Evolutionary conservation across 108 stramenopile genomes (phyloP).

Genomic region (Pseudonitzschia delicatissima): DNA sequence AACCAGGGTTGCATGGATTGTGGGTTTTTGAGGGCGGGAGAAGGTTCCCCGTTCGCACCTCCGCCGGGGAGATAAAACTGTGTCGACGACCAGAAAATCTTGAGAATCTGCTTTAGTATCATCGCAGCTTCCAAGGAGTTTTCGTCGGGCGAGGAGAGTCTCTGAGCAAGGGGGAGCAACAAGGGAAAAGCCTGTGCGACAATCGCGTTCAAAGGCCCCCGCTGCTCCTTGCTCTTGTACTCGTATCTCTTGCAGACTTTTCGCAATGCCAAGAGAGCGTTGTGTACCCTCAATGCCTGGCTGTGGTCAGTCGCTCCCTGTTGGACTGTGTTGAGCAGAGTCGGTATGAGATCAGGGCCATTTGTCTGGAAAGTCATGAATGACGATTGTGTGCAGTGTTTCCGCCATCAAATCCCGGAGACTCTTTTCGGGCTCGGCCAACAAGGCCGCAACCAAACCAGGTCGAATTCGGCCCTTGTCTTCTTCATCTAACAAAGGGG

Average conservation of each 20-base stretch:
- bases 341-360: constrained; percentile 90
- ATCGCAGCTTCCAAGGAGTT: constrained; percentile 83
- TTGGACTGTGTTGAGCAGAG: constrained; percentile 77
- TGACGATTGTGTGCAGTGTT: constrained; percentile 84
- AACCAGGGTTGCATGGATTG: constrained; percentile 89
- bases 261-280: constrained; percentile 89
- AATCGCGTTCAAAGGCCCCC: constrained; percentile 90
- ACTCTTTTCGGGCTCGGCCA: constrained; percentile 83
- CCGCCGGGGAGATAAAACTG: constrained; percentile 89
- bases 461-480: constrained; percentile 69
- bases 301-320: constrained; percentile 49
- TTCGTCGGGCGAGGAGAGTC: constrained; percentile 59
- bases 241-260: constrained; percentile 97
- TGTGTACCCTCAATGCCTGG: constrained; percentile 82
- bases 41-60: constrained; percentile 39
- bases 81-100: constrained; percentile 97
- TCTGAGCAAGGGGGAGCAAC: constrained; percentile 73
- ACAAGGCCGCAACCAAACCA: constrained; percentile 73
- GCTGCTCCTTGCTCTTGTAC: constrained; percentile 89
- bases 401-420: constrained; percentile 91
- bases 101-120: constrained; percentile 94
- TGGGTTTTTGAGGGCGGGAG: constrained; percentile 65
- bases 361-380: constrained; percentile 89
- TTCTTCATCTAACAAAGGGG: constrained; percentile 56
- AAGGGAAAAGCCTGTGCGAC: constrained; percentile 83